Evolutionary conservation across 805 yeast species (phyloP).

Genomic region (Lipomyces chichibuensis): DNA sequence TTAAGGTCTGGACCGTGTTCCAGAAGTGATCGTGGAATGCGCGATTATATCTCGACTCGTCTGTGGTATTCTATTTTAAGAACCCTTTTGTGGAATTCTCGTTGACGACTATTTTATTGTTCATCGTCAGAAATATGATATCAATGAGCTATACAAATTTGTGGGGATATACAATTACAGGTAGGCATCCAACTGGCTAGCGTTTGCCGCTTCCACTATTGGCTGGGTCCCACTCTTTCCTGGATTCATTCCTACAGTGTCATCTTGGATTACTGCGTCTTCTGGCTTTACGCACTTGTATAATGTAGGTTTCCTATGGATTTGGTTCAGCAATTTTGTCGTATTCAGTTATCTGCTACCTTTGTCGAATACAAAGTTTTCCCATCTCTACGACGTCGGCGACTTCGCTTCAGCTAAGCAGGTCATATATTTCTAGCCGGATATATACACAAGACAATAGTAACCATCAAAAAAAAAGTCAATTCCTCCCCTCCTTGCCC

Average conservation of each 20-base stretch:
- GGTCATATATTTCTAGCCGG: too few species aligned
- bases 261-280: constrained; percentile 53
- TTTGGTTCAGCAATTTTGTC: constrained; percentile 57
- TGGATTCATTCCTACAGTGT: constrained; percentile 22
- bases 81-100: constrained; percentile 78
- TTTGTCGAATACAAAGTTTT: too few species aligned
- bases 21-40: constrained; percentile 32
- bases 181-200: constrained; percentile 51
- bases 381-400: too few species aligned
- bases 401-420: too few species aligned
- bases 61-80: too few species aligned
- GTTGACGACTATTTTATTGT: constrained; percentile 47
- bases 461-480: background rate
- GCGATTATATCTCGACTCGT: too few species aligned
- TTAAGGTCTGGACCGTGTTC: constrained; percentile 34
- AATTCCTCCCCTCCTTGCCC: background rate
- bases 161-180: constrained; percentile 49
- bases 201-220: constrained; percentile 45
- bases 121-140: constrained; percentile 68
- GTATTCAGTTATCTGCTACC: constrained; percentile 53
- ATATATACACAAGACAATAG: too few species aligned
- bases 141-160: constrained; percentile 60
- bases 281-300: constrained; percentile 68
- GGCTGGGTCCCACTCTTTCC: constrained; percentile 29
- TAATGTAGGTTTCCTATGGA: constrained; percentile 61